Evolutionary conservation across 139 green algal genomes (phyloP), one percentile per base, ranked within the genome.

Genomic region (Chlorella sp.): DNA sequence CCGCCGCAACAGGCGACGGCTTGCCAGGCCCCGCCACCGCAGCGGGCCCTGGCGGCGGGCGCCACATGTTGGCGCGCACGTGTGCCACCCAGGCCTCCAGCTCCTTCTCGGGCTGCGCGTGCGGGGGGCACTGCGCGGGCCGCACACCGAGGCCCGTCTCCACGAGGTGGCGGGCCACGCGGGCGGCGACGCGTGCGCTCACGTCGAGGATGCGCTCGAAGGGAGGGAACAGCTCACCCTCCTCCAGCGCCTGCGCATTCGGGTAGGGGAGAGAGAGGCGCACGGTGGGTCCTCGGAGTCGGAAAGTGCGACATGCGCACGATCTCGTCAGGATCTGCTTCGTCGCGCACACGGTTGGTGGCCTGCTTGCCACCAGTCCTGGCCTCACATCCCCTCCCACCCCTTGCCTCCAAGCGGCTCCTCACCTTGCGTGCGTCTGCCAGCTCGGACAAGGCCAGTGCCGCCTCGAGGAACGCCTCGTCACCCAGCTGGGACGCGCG

Each of bases 391-490:
- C 10, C 42, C 17, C 10, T 55, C 42, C 10, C 10, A 55, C 10
- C 42, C 42, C 17, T 10, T 10, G 42, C 42, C 10, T 55, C 10
- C 10, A 22, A 70, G 36, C 62, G 6, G 23, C 35, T 33, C 42
- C 67, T 35, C 49, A 64, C 67, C 67, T 63, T 29, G 5, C 4
- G 5, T 1, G 67, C 42, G 2, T 35, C 30, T 33, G 71, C 34
- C 79, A 81, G 74, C 51, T 26, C 67, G 0, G 88, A 77, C 51
- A 96, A 79, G 33, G 75, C 49, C 69, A 94, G 84, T 0, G 91
- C 91, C 0, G 88, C 85, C 26, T 82, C 69, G 69, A 96, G 62
- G 80, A 96, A 92, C 5, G 83, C 84, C 3, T 90, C 86, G 59
- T 93, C 85, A 3, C 75, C 77, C 35, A 94, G 86, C n/a, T 66